phyloP scores from a whole-genome alignment of 163 green algal genomes.

The Scenedesmus sp. region DNA sequence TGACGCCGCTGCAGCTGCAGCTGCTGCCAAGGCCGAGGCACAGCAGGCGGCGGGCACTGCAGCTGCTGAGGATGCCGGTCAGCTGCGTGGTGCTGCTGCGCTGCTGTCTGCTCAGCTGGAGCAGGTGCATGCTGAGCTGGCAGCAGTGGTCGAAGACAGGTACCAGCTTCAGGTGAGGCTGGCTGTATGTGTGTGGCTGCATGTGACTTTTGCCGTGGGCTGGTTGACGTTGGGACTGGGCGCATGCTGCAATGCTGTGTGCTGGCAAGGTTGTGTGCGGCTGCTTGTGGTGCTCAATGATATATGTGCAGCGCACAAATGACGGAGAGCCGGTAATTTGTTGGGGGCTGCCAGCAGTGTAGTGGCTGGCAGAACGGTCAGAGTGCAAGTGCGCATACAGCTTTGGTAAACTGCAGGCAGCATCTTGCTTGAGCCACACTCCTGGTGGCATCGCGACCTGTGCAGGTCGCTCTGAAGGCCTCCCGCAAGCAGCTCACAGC shows the following conservation, averaged over 20 bases:
- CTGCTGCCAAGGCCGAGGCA: background rate
- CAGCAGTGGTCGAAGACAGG: background rate
- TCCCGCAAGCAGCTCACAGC: slow-evolving; percentile 41
- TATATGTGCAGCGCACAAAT: too few species aligned
- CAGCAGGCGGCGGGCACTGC: background rate
- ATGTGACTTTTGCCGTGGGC: too few species aligned
- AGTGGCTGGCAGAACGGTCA: too few species aligned
- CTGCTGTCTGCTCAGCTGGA: slow-evolving; percentile 6
- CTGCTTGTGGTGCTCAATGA: background rate
- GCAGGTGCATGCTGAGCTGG: slow-evolving; percentile 11
- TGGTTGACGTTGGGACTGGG: background rate
- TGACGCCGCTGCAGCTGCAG: background rate
- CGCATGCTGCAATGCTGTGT: too few species aligned
- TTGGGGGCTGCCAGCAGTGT: too few species aligned
- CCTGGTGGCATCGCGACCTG: background rate
- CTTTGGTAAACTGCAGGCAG: too few species aligned
- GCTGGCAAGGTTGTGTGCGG: too few species aligned
- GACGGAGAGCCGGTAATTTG: too few species aligned
- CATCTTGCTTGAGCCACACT: too few species aligned
- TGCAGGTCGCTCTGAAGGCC: slow-evolving; percentile 27
- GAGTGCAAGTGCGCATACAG: too few species aligned
- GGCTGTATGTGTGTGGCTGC: background rate
- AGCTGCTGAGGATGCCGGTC: background rate
- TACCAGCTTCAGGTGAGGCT: slow-evolving; percentile 40
- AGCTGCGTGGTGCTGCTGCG: background rate